phyloP scores from a whole-genome alignment of 163 green algal species.

The Smithsoniella earleae region DNA sequence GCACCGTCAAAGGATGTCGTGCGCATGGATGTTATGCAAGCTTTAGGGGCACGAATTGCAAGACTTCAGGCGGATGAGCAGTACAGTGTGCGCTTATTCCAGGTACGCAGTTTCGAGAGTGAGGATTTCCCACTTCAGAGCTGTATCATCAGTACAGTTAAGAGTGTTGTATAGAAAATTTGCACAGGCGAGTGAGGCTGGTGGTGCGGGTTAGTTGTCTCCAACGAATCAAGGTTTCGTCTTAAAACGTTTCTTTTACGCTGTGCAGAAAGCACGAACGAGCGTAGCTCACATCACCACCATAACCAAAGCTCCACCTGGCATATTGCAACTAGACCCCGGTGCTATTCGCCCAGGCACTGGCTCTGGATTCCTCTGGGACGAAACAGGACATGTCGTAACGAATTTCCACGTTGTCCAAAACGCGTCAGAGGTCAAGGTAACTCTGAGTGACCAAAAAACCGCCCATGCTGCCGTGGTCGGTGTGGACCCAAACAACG shows the following conservation, averaged over 20 bases:
- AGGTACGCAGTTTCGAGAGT: too few species aligned
- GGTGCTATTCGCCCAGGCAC: constrained; percentile 42
- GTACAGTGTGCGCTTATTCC: constrained; percentile 22
- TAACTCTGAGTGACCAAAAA: constrained; percentile 53
- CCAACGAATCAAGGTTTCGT: too few species aligned
- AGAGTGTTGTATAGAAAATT: too few species aligned
- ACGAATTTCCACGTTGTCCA: constrained; percentile 73
- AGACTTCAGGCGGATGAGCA: constrained; percentile 5
- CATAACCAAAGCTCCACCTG: not conserved
- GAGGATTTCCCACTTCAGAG: too few species aligned
- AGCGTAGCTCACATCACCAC: constrained; percentile 34
- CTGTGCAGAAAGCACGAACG: constrained; percentile 33
- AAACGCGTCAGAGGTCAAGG: constrained; percentile 32
- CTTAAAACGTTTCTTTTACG: too few species aligned
- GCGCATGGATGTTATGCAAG: not conserved
- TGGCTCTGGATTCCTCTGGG: constrained; percentile 54
- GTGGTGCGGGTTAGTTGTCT: too few species aligned
- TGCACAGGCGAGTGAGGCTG: too few species aligned
- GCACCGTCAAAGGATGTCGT: not conserved
- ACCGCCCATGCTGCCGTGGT: constrained; percentile 56
- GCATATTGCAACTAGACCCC: constrained; percentile 30
- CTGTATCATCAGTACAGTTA: too few species aligned
- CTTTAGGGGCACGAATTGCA: not conserved
- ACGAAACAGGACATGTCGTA: constrained; percentile 65
- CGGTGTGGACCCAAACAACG: constrained; percentile 67